A percentile compares a stretch with the other conserved stretches of the same genome.
phyloP scores from a whole-genome alignment of 768 basidiomycete species.

The Amanita muscaria region DNA sequence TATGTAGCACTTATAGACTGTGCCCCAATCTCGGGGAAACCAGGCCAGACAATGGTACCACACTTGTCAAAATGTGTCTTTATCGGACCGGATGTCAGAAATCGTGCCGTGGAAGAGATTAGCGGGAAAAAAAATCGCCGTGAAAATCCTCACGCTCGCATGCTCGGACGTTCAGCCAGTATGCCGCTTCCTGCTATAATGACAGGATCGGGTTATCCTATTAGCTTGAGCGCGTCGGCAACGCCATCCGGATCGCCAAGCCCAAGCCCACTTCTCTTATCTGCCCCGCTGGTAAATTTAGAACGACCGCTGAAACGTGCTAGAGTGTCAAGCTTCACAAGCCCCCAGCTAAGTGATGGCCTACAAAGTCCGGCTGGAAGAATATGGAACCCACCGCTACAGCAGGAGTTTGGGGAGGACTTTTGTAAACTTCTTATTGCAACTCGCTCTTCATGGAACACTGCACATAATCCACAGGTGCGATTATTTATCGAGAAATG shows the following conservation, averaged over 20 bases:
- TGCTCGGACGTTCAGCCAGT: slow-evolving; percentile 4
- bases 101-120: neutral
- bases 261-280: slow-evolving; percentile 3
- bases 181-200: slow-evolving; percentile 4
- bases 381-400: slow-evolving; percentile 6
- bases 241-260: slow-evolving; percentile 5
- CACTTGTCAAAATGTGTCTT: slow-evolving; percentile 9
- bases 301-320: slow-evolving; percentile 1
- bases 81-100: slow-evolving; percentile 7
- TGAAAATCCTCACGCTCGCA: neutral
- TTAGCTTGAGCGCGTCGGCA: slow-evolving; percentile 1
- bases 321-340: slow-evolving; percentile 5
- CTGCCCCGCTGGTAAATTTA: neutral
- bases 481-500: slow-evolving; percentile 16
- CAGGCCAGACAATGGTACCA: slow-evolving; percentile 11
- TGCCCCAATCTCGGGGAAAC: slow-evolving; percentile 10
- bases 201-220: slow-evolving; percentile 1
- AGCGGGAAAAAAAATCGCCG: neutral
- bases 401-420: slow-evolving; percentile 14
- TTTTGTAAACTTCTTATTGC: slow-evolving; percentile 9
- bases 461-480: slow-evolving; percentile 14
- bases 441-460: slow-evolving; percentile 16
- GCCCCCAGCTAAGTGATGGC: neutral
- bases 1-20: neutral
- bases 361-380: neutral